Evolutionary conservation across 371 early-diverging fungal species (phyloP).

Genomic region (Nematocida sp.): DNA sequence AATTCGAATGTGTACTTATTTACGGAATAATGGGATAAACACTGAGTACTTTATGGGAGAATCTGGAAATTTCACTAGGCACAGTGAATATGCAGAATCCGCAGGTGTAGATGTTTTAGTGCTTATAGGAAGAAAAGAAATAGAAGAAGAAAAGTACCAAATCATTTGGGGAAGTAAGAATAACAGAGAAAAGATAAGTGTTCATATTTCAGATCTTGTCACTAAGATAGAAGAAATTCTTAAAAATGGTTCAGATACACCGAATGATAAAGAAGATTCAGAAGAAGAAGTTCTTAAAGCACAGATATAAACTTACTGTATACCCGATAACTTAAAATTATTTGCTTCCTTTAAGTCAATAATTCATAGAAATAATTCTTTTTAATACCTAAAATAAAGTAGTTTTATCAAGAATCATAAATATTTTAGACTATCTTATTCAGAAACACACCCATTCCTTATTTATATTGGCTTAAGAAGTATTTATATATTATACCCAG

Average conservation of each 20-base stretch:
- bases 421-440: too few relatives aligned
- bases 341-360: too few relatives aligned
- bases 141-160: constrained; percentile 36
- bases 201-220: constrained; percentile 11
- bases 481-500: too few relatives aligned
- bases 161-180: constrained; percentile 33
- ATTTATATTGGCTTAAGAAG: too few relatives aligned
- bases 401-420: too few relatives aligned
- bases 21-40: constrained; percentile 82
- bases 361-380: too few relatives aligned
- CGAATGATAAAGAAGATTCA: background rate
- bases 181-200: constrained; percentile 10
- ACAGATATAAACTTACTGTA: background rate
- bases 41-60: constrained; percentile 85
- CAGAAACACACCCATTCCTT: too few relatives aligned
- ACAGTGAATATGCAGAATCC: constrained; percentile 59
- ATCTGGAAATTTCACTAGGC: constrained; percentile 75
- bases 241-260: background rate
- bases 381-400: too few relatives aligned
- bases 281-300: background rate
- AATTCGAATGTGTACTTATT: constrained; percentile 77
- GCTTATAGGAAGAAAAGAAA: constrained; percentile 62
- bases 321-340: too few relatives aligned
- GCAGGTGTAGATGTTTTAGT: constrained; percentile 42
- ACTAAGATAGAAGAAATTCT: constrained; percentile 5